These are phyloP conservation scores for Darksidea phi DNA, from an alignment of 495 filamentous ascomycete genomes.

Conservation along the genomic window DNA sequence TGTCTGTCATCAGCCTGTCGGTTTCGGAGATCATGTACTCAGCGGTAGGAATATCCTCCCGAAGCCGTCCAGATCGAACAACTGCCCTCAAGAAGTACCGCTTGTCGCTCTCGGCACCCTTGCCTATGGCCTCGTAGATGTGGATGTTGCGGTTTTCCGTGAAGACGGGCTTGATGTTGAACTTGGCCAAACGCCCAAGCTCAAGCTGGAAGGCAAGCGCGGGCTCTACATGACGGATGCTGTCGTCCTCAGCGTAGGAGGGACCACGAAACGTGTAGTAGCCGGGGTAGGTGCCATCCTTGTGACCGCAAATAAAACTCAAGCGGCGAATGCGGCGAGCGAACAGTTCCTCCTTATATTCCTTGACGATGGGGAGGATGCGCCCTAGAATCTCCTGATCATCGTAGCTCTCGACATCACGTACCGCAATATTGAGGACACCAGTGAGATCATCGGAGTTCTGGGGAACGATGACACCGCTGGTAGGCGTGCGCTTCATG, in stretches of 20 bases:
- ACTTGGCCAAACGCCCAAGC: conserved; percentile 87
- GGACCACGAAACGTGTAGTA: conserved; percentile 98
- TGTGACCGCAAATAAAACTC: conserved; percentile 94
- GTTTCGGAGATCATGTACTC: conserved; percentile 98
- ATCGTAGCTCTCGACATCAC: conserved; percentile 82
- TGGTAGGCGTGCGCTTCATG: conserved; percentile 65
- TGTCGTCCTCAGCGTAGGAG: conserved; percentile 81
- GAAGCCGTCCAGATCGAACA: conserved; percentile 85
- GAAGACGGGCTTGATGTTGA: conserved; percentile 96
- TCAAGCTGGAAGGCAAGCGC: conserved; percentile 98
- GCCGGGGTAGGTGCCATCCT: conserved; percentile 89
- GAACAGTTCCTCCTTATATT: conserved; percentile 79
- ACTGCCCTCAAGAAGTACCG: conserved; percentile 96
- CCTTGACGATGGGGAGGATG: conserved; percentile 71
- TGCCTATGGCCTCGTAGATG: conserved; percentile 94
- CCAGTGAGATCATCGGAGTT: conserved; percentile 77
- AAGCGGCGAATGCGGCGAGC: conserved; percentile 79
- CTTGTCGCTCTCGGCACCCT: conserved; percentile 91
- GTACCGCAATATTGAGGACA: conserved; percentile 87
- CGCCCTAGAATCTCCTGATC: conserved; percentile 76
- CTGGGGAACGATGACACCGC: conserved; percentile 48
- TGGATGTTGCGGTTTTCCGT: conserved; percentile 99
- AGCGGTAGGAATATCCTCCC: conserved; percentile 94
- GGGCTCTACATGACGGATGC: conserved; percentile 95
- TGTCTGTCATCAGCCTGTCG: conserved; percentile 94